Evolutionary conservation across 2,329 filamentous ascomycete genomes (phyloP).

Genomic region (Aspergillus sp.): DNA sequence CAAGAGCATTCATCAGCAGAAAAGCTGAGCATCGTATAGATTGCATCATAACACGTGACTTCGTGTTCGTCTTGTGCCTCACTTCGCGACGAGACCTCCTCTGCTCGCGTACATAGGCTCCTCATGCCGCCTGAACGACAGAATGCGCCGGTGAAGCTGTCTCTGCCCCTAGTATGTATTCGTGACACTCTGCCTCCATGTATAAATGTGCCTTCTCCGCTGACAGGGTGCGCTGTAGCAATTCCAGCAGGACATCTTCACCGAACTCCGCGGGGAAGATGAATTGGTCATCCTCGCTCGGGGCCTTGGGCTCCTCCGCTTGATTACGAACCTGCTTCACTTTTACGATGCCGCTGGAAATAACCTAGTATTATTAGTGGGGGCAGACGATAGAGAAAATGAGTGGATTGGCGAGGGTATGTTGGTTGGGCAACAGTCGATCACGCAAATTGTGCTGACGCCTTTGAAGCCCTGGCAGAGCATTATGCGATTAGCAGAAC

Average conservation of each 20-base stretch:
- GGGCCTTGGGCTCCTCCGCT: slow-evolving; percentile 84
- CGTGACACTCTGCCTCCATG: neutral
- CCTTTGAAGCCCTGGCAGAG: slow-evolving; percentile 70
- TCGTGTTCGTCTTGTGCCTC: slow-evolving; percentile 15
- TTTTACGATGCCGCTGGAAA: slow-evolving; percentile 95
- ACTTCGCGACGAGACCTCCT: slow-evolving; percentile 13
- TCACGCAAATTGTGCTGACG: slow-evolving; percentile 12
- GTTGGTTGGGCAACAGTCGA: neutral
- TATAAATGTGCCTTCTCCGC: neutral
- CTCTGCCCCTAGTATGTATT: slow-evolving; percentile 56
- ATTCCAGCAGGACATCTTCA: slow-evolving; percentile 95
- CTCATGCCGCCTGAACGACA: slow-evolving; percentile 44
- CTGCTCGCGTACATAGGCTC: slow-evolving; percentile 27
- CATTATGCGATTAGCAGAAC: slow-evolving; percentile 88
- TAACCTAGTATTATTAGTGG: slow-evolving; percentile 85
- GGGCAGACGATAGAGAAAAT: slow-evolving; percentile 90
- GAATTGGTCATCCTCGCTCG: slow-evolving; percentile 88
- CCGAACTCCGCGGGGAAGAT: slow-evolving; percentile 85
- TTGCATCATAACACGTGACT: slow-evolving; percentile 27
- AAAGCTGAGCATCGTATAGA: neutral
- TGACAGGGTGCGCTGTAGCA: slow-evolving; percentile 46
- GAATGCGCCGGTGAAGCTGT: slow-evolving; percentile 60
- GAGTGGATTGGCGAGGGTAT: slow-evolving; percentile 85
- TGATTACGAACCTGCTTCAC: slow-evolving; percentile 94
- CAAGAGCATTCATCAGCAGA: no score